These are phyloP conservation scores for Penicillium sp. DNA, from an alignment of 2,329 filamentous ascomycete species.

Conservation along the genomic window DNA sequence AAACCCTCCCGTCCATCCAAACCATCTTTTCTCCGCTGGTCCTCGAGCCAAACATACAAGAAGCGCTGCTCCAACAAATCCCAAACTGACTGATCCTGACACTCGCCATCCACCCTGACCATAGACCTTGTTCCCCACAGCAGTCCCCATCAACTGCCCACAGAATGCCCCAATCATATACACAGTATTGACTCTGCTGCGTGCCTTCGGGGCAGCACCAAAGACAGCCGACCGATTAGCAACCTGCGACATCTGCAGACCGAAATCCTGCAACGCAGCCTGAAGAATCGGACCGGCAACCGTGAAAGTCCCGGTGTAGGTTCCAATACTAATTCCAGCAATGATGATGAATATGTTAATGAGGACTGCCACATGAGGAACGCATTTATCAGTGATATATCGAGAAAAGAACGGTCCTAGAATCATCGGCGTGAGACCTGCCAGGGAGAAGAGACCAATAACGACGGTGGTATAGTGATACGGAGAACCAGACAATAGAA, in stretches of 20 bases:
- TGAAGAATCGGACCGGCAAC: slow-evolving; percentile 68
- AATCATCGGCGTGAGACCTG: slow-evolving; percentile 64
- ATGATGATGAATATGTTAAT: slow-evolving; percentile 56
- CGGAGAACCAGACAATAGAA: slow-evolving; percentile 64
- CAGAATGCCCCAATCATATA: slow-evolving; percentile 74
- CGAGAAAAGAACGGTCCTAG: slow-evolving; percentile 64
- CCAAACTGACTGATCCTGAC: slow-evolving; percentile 54
- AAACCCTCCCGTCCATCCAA: slow-evolving; percentile 57
- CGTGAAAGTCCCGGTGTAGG: slow-evolving; percentile 59
- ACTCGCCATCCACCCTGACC: slow-evolving; percentile 52
- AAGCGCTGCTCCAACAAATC: slow-evolving; percentile 48
- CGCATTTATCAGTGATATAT: slow-evolving; percentile 62
- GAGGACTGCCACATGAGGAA: slow-evolving; percentile 62
- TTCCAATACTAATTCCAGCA: slow-evolving; percentile 59
- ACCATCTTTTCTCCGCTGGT: slow-evolving; percentile 54
- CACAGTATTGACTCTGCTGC: slow-evolving; percentile 72
- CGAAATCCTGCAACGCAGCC: slow-evolving; percentile 64
- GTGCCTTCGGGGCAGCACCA: slow-evolving; percentile 60
- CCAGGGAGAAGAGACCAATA: slow-evolving; percentile 73
- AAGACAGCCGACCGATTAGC: slow-evolving; percentile 64
- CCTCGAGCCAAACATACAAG: slow-evolving; percentile 46
- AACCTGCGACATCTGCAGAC: slow-evolving; percentile 66
- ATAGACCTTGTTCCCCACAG: slow-evolving; percentile 54
- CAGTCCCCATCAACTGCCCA: slow-evolving; percentile 67
- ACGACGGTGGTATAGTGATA: slow-evolving; percentile 62